phyloP scores from a whole-genome alignment of 208 protist genomes.

The Trypanosoma avium region DNA sequence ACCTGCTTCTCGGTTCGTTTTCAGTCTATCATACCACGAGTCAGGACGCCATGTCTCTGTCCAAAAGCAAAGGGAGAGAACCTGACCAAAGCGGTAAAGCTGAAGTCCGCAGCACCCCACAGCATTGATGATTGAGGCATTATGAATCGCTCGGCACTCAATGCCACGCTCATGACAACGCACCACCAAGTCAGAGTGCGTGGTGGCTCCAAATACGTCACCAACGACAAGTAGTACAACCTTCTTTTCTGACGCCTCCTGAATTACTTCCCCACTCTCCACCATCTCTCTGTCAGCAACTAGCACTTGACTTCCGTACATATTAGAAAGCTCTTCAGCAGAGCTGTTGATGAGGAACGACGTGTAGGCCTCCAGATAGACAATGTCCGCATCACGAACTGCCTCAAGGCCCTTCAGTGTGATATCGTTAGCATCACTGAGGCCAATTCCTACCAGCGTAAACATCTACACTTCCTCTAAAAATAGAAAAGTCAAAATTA shows the following conservation, averaged over 20 bases:
- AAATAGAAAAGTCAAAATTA: neutral
- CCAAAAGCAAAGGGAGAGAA: constrained; percentile 97
- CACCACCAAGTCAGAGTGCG: constrained; percentile 98
- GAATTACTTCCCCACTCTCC: constrained; percentile 93
- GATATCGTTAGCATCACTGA: constrained; percentile 98
- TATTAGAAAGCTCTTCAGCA: constrained; percentile 67
- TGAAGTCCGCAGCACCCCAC: constrained; percentile 98
- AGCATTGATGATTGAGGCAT: constrained; percentile 99
- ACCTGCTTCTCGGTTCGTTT: constrained; percentile 84
- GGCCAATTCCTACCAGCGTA: constrained; percentile 96
- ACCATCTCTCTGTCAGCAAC: constrained; percentile 96
- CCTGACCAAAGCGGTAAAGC: constrained; percentile 99
- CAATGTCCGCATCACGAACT: constrained; percentile 88
- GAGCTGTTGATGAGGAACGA: constrained; percentile 94
- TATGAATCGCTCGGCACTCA: constrained; percentile 95
- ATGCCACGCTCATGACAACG: constrained; percentile 92
- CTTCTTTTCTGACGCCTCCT: constrained; percentile 77
- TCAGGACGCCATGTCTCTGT: constrained; percentile 97
- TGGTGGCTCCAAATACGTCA: constrained; percentile 99
- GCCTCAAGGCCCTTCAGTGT: constrained; percentile 96
- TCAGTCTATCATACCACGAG: constrained; percentile 97
- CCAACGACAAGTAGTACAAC: constrained; percentile 99
- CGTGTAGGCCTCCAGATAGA: constrained; percentile 99
- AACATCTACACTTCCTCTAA: constrained; percentile 46
- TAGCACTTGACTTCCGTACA: constrained; percentile 91